Evolutionary conservation across 495 filamentous ascomycete genomes (phyloP), one percentile per base, ranked within the genome.

Genomic region (Halenospora varia): DNA sequence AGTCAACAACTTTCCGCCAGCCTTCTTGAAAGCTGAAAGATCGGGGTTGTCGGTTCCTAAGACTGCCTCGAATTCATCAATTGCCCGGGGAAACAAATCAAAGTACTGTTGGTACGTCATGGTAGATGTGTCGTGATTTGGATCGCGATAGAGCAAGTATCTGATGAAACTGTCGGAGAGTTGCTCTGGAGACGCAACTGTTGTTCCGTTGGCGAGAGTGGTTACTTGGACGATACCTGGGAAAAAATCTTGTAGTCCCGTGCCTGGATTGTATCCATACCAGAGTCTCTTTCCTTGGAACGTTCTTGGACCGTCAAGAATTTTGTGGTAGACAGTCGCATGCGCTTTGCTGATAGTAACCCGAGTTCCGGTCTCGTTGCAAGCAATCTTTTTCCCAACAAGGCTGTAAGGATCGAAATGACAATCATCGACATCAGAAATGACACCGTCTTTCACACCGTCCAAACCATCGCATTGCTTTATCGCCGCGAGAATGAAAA

Each of bases 1-100:
- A 2, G 65, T 70, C 25, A 81, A 65, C 42, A 81, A 56, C 55
- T 77, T 78, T 11, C 72, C 72, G 0, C 77, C 75, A 3, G 60
- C 45, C 6, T 35, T 13, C 13, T 13, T 35, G 68, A 77, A 79
- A 0, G 66, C 51, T 4, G 71, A 71, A 4, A 82, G 61, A 59
- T 79, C 70, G 4, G 61, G 61, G 25, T 59, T 41, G 25, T 55
- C 49, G 22, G 61, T 35, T 51, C 48, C 47, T 15, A 56, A 17
- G n/a, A 51, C 22, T 1, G 4, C 20, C 2, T 2, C 18, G 18
- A 20, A 54, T 39, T 53, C 42, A 10, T 24, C 3, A 50, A 18
- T 2, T 19, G 23, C 15, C 15, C 29, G 25, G 26, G 19, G 2
- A 23, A 56, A 51, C 3, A 45, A 4, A 4, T 20, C 2, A 67